Conservation (phyloP, 139 green algal genomes). For the Mesostigma viride region DNA sequence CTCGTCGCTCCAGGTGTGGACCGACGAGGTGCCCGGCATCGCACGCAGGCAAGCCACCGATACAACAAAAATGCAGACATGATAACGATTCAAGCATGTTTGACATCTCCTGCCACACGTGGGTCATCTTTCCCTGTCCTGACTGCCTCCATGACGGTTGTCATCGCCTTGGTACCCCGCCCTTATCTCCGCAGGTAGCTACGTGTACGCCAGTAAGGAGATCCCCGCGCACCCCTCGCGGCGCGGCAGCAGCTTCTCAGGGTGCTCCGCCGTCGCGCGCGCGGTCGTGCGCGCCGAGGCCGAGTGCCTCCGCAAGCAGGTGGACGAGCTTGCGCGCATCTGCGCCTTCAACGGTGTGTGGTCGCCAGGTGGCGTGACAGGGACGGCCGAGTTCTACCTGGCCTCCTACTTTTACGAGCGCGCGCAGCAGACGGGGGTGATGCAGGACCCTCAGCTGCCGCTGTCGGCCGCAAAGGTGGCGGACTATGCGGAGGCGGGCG, state of each 20-base stretch:
- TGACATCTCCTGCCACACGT: no score
- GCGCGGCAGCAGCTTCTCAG: slow-evolving; percentile 18
- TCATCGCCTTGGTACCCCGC: no score
- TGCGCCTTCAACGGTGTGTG: slow-evolving; percentile 90
- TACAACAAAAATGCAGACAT: no score
- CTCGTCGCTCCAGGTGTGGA: no score
- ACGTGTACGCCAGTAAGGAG: slow-evolving; percentile 34
- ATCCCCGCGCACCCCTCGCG: slow-evolving; percentile 14
- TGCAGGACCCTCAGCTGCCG: slow-evolving; percentile 29
- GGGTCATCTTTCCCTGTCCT: no score
- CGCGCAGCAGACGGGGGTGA: slow-evolving; percentile 41
- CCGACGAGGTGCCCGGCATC: no score
- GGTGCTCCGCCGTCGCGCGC: slow-evolving; percentile 28
- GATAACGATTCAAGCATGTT: no score
- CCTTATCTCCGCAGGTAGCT: slow-evolving; percentile 28
- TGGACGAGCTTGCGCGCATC: no score
- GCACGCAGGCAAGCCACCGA: no score
- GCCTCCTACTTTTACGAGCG: slow-evolving; percentile 95
- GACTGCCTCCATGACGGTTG: no score
- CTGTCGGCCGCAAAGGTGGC: slow-evolving; percentile 25
- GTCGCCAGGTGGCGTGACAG: slow-evolving; percentile 26
- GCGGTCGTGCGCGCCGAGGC: slow-evolving; percentile 30
- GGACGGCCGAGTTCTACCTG: slow-evolving; percentile 62
- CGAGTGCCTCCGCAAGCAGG: slow-evolving; percentile 38
- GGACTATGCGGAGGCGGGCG: slow-evolving; percentile 37